Evolutionary conservation across 2,329 filamentous ascomycete genomes (phyloP).

Genomic region (Colletotrichum magnum): DNA sequence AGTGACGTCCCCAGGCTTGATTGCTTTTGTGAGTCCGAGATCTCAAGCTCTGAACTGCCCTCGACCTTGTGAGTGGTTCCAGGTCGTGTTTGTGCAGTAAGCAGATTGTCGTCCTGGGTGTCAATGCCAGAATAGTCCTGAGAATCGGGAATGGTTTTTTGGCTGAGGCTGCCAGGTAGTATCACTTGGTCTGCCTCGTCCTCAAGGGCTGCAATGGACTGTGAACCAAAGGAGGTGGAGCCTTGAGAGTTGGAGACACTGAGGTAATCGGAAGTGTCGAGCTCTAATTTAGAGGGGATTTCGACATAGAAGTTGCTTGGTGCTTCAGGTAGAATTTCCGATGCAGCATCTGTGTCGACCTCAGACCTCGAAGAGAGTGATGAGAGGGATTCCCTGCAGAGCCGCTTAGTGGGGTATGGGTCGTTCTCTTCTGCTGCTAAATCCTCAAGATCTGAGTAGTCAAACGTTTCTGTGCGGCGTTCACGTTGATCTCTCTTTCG

Average conservation of each 20-base stretch:
- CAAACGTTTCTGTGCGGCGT: not conserved
- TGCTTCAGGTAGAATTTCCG: slow-evolving; percentile 29
- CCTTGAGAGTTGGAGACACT: slow-evolving; percentile 50
- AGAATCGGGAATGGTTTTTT: slow-evolving; percentile 60
- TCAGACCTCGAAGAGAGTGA: slow-evolving; percentile 30
- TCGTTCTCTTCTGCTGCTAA: slow-evolving; percentile 16
- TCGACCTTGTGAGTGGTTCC: not conserved
- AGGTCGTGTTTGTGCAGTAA: not conserved
- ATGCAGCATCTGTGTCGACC: slow-evolving; percentile 35
- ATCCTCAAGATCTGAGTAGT: slow-evolving; percentile 9
- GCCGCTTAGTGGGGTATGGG: slow-evolving; percentile 11
- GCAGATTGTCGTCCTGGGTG: slow-evolving; percentile 13
- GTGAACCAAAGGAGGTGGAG: slow-evolving; percentile 47
- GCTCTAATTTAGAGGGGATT: slow-evolving; percentile 48
- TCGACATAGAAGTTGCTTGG: slow-evolving; percentile 43
- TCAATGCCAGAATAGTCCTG: slow-evolving; percentile 49
- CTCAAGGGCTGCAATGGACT: slow-evolving; percentile 53
- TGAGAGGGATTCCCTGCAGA: slow-evolving; percentile 26
- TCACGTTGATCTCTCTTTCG: slow-evolving; percentile 25
- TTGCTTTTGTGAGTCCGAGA: slow-evolving; percentile 36
- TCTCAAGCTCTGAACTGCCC: slow-evolving; percentile 16
- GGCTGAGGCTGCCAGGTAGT: slow-evolving; percentile 50
- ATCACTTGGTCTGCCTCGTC: slow-evolving; percentile 50
- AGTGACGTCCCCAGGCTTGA: slow-evolving; percentile 32
- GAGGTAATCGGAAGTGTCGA: slow-evolving; percentile 54